Evolutionary conservation across 305 asterid species (phyloP).

Genomic region (Rubia tinctorum): DNA sequence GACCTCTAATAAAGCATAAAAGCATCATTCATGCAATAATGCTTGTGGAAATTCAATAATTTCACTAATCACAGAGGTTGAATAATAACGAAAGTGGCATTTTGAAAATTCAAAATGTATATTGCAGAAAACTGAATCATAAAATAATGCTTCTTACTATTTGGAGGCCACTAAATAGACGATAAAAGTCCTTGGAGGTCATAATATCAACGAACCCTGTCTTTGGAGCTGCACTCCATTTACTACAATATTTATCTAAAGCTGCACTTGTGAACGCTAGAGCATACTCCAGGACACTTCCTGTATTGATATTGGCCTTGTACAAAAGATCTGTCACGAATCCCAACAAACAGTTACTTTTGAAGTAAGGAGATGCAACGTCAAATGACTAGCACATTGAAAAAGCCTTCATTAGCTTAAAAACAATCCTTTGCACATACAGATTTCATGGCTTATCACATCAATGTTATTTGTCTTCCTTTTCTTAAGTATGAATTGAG

Average conservation of each 20-base stretch:
- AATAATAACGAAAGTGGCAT: background rate
- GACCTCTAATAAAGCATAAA: no score
- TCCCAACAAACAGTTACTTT: background rate
- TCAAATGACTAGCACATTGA: no score
- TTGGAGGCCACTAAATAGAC: conserved; percentile 93
- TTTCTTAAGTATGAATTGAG: no score
- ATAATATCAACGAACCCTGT: conserved; percentile 96
- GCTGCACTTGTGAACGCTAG: conserved; percentile 99
- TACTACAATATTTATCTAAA: conserved; percentile 86
- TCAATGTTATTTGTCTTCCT: no score
- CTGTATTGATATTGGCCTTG: conserved; percentile 88
- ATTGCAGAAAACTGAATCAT: background rate
- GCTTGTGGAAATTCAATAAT: no score
- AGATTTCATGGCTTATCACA: background rate
- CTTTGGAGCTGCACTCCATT: conserved; percentile 93
- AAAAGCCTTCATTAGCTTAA: no score
- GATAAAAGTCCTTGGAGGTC: conserved; percentile 92
- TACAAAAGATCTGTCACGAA: conserved; percentile 71
- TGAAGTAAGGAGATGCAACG: background rate
- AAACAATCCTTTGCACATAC: background rate
- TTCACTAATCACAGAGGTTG: no score
- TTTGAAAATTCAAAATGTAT: background rate
- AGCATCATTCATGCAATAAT: no score
- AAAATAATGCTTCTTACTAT: conserved; percentile 45
- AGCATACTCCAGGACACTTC: conserved; percentile 95